Evolutionary conservation across 1,284 basidiomycete species (phyloP).

Genomic region (Leccinum solheimii): DNA sequence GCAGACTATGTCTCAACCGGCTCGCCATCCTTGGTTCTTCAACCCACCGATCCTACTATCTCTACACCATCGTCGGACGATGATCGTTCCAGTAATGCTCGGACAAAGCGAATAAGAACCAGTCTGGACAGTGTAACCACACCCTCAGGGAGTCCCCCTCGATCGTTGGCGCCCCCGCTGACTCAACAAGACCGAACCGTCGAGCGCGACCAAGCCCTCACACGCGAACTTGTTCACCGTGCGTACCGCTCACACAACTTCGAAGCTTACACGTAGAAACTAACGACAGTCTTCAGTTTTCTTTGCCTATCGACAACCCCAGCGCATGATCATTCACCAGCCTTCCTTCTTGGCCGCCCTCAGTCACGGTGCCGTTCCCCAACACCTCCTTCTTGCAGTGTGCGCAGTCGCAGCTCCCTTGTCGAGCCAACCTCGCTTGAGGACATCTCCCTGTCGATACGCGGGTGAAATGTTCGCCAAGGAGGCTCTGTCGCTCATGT

Average conservation of each 20-base stretch:
- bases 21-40: slow-evolving; percentile 21
- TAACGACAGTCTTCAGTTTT: slow-evolving; percentile 53
- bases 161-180: slow-evolving; percentile 38
- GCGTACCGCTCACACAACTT: slow-evolving; percentile 31
- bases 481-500: slow-evolving; percentile 67
- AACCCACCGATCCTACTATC: slow-evolving; percentile 18
- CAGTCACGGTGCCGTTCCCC: slow-evolving; percentile 61
- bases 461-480: slow-evolving; percentile 71
- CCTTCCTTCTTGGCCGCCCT: slow-evolving; percentile 68
- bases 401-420: slow-evolving; percentile 75
- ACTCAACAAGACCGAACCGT: slow-evolving; percentile 35
- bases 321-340: slow-evolving; percentile 71
- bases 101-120: slow-evolving; percentile 28
- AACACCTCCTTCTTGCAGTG: slow-evolving; percentile 66
- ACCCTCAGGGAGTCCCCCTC: slow-evolving; percentile 43
- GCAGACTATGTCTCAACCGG: slow-evolving; percentile 14
- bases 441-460: slow-evolving; percentile 56
- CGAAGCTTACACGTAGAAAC: slow-evolving; percentile 4
- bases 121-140: slow-evolving; percentile 18
- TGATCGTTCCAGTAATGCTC: slow-evolving; percentile 28
- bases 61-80: slow-evolving; percentile 29
- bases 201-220: slow-evolving; percentile 60
- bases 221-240: slow-evolving; percentile 75
- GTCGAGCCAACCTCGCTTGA: slow-evolving; percentile 64
- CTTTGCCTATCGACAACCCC: slow-evolving; percentile 77